Conservation (phyloP, 1,284 basidiomycete species). For the Ceratobasidium sp. region DNA sequence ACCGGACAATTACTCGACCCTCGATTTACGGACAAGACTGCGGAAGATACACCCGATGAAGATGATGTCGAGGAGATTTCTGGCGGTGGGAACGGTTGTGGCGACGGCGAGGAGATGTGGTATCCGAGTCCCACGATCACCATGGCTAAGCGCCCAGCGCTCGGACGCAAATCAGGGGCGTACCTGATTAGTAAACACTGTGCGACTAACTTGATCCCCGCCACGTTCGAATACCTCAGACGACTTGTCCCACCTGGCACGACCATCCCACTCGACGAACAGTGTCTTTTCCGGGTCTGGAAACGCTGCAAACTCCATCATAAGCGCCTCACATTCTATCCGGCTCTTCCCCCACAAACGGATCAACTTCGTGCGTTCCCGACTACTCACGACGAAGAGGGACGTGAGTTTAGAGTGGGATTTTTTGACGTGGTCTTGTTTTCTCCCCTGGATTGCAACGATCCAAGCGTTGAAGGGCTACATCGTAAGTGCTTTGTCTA, state of each 20-base stretch:
- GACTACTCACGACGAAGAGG: not conserved
- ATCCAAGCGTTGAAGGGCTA: not conserved
- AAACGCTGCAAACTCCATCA: not conserved
- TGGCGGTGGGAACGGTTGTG: not conserved
- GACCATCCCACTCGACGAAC: not conserved
- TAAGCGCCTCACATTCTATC: not conserved
- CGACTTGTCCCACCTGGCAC: not conserved
- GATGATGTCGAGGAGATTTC: not conserved
- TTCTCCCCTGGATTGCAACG: not conserved
- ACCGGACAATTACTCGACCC: not conserved
- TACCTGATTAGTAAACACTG: not conserved
- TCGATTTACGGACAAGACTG: not conserved
- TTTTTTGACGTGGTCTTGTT: not conserved
- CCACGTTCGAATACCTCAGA: not conserved
- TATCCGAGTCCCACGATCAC: not conserved
- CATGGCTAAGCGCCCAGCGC: not conserved
- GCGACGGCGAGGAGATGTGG: not conserved
- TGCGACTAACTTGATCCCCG: not conserved
- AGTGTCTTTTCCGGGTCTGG: not conserved
- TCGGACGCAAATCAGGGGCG: not conserved
- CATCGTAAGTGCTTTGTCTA: not conserved
- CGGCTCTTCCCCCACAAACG: not conserved
- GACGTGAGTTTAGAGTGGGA: not conserved
- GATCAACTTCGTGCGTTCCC: not conserved
- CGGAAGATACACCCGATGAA: not conserved